Conservation (phyloP, 768 basidiomycete species). For the Termitomyces sp. region DNA sequence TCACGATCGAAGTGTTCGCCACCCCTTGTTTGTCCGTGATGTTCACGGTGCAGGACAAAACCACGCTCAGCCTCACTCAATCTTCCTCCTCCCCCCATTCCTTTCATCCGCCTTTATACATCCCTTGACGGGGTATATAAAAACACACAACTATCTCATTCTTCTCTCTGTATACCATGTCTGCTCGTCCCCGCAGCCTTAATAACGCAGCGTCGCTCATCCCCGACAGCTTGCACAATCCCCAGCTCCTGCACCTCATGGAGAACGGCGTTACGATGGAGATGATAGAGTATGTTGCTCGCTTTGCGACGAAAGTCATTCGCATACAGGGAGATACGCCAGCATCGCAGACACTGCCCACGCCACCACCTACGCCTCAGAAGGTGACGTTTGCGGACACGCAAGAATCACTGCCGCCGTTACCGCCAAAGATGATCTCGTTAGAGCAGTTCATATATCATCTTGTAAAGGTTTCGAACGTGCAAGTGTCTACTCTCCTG, state of each 20-base stretch:
- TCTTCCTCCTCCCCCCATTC: constrained; percentile 15
- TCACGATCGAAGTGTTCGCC: constrained; percentile 13
- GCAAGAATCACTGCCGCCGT: constrained; percentile 24
- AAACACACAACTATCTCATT: constrained; percentile 29
- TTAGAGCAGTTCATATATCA: constrained; percentile 83
- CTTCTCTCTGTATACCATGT: constrained; percentile 23
- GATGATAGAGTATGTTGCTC: constrained; percentile 85
- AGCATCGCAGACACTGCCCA: constrained; percentile 40
- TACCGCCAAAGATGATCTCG: constrained; percentile 41
- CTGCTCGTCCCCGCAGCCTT: constrained; percentile 26
- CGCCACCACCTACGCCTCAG: constrained; percentile 68
- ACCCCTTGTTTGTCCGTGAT: constrained; percentile 19
- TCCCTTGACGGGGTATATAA: constrained; percentile 40
- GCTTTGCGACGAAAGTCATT: constrained; percentile 74
- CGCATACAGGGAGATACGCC: constrained; percentile 54
- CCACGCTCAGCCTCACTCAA: constrained; percentile 3
- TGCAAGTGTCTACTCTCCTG: constrained; percentile 87
- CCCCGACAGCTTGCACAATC: constrained; percentile 73
- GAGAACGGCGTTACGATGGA: constrained; percentile 73
- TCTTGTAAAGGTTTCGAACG: constrained; percentile 78
- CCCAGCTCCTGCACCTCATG: constrained; percentile 77
- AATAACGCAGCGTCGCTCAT: constrained; percentile 79
- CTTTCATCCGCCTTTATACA: constrained; percentile 27
- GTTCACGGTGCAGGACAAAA: constrained; percentile 7
- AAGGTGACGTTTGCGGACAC: constrained; percentile 36